Percentiles rank a stretch among this genome's conserved stretches.
phyloP scores from a whole-genome alignment of 345 rosid genomes.

The Eucalyptus pauciflora region DNA sequence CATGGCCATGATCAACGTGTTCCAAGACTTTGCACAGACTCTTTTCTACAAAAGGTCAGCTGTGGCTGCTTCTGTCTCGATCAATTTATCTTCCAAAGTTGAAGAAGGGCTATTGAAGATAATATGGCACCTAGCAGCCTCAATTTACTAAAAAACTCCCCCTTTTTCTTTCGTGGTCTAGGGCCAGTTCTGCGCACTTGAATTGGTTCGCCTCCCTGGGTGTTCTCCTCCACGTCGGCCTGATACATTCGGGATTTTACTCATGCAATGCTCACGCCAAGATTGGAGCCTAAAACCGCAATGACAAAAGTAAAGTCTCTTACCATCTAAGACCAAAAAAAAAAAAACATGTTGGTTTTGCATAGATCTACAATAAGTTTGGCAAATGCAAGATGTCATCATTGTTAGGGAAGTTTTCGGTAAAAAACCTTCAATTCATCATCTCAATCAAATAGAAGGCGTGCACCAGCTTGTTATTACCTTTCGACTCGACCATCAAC shows the following conservation, averaged over 20 bases:
- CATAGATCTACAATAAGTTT: not conserved
- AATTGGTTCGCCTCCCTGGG: not conserved
- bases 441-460: not conserved
- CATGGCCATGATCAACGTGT: not conserved
- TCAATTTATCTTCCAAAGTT: not conserved
- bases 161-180: not conserved
- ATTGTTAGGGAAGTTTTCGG: not conserved
- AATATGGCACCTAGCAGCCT: not conserved
- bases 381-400: not conserved
- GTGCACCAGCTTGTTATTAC: fast-evolving
- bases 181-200: not conserved
- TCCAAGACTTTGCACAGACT: not conserved
- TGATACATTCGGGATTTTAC: not conserved
- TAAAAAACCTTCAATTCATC: not conserved
- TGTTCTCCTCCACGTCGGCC: not conserved
- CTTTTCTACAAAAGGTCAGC: not conserved
- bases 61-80: not conserved
- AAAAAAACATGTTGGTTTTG: not conserved
- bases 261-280: not conserved
- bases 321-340: not conserved
- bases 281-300: not conserved
- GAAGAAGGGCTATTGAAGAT: not conserved
- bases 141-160: not conserved
- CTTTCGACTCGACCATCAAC: not conserved
- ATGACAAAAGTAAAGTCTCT: not conserved